These are phyloP conservation scores for Amphichorda felina DNA, from an alignment of 2,329 filamentous ascomycete species.

Conservation along the genomic window DNA sequence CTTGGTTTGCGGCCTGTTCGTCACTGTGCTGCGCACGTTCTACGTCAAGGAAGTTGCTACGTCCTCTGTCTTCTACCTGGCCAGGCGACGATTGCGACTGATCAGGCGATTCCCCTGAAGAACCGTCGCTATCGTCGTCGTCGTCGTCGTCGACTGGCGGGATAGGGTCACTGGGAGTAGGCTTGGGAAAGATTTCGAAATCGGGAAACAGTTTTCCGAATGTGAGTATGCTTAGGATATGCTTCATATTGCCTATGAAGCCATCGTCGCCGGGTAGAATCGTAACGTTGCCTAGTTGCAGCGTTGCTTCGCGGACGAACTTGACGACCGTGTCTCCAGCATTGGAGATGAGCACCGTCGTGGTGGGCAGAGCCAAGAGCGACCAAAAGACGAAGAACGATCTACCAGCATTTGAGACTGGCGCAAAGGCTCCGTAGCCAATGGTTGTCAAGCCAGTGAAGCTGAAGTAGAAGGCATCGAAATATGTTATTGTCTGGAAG, in stretches of 20 bases:
- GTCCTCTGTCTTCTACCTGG: too few species aligned
- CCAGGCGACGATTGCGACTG: too few species aligned
- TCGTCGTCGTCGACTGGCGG: not conserved
- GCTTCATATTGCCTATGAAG: constrained; percentile 31
- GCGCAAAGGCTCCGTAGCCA: constrained; percentile 73
- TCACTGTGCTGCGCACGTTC: too few species aligned
- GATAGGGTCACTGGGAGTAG: too few species aligned
- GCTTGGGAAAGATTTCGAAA: not conserved
- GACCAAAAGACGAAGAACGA: constrained; percentile 94
- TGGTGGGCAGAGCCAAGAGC: constrained; percentile 72
- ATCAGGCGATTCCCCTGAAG: too few species aligned
- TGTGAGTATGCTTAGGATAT: constrained; percentile 27
- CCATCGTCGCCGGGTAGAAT: constrained; percentile 46
- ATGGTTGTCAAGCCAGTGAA: constrained; percentile 78
- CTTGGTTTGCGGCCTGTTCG: not conserved
- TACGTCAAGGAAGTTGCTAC: too few species aligned
- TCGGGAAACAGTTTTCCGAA: constrained; percentile 26
- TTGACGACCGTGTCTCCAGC: constrained; percentile 76
- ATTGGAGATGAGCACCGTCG: constrained; percentile 76
- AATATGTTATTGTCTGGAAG: constrained; percentile 58
- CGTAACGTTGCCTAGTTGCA: constrained; percentile 45
- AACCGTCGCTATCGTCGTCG: not conserved
- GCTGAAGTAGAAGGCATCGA: constrained; percentile 72
- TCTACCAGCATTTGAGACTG: constrained; percentile 65
- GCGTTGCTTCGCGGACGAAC: constrained; percentile 39